Base-by-base conservation (phyloP, 2,329 filamentous ascomycete genomes). In the Cordyceps cicadae region DNA sequence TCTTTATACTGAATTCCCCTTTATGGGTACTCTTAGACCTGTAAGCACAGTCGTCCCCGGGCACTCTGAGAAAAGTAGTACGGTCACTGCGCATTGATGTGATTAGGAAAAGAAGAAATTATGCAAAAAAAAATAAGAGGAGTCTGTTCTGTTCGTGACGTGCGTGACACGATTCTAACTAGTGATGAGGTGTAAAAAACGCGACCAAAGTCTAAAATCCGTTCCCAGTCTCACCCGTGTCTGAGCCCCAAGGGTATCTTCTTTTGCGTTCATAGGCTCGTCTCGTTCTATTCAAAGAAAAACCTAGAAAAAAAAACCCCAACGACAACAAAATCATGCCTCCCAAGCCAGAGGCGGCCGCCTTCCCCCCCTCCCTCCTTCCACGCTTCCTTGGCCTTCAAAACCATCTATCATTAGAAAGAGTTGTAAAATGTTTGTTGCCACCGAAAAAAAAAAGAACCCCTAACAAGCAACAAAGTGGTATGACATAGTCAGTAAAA, bases 381-480 rank as follows among this genome's bases (percentile, higher is more conserved):
- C 24, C 29, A 29, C 3, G 29, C 29, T 3, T 11, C 34, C 34
- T 37, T 14, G 34, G 3, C 2, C 12, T 14, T 37, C 11, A 37
- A 37, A 37, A 37, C 34, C 4, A 29, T 59, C 56, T 59, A 59
- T 17, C 52, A 59, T 59, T 59, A 53, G 26, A 54, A 12, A 49
- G 50, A 43, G 6, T 9, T 54, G 43, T 55, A 60, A 43, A 54
- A 60, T 12, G 17, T 49, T 55, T 39, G 39, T 43, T 43, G 39
- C 17, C 12, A 43, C 24, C 24, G 5, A n/a, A 5, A 17, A n/a
- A 5, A 41, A 17, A 41, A 12, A 17, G 14, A 4, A 1, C 14
- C 15, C 39, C 15, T 3, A 43, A 43, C 5, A n/a, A 43, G 39
- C 39, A 43, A 43, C 11, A 37, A 37, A 37, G 34, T 37, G 34